phyloP scores from a whole-genome alignment of 345 rosid genomes.

The Mallotus nudiflorus region DNA sequence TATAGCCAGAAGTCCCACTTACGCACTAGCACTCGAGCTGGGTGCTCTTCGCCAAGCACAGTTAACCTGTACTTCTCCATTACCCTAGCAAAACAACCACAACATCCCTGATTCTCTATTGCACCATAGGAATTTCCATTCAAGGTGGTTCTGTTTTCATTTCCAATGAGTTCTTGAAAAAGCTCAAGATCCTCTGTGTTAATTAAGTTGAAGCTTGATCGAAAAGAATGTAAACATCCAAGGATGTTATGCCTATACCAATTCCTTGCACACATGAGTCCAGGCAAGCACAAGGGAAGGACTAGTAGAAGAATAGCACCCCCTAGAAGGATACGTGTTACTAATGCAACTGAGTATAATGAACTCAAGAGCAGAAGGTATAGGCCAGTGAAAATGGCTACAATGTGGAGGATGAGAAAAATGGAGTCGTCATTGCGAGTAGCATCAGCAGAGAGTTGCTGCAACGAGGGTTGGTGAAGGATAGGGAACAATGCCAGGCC shows the following conservation, averaged over 20 bases:
- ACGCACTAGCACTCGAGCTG: slow-evolving; percentile 45
- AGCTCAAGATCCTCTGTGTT: slow-evolving; percentile 51
- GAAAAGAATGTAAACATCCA: slow-evolving; percentile 20
- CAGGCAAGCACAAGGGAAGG: slow-evolving; percentile 65
- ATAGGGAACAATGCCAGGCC: slow-evolving; percentile 51
- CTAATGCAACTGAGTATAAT: slow-evolving; percentile 30
- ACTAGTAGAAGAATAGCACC: slow-evolving; percentile 55
- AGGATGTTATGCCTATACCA: slow-evolving; percentile 38
- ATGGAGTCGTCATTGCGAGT: slow-evolving; percentile 41
- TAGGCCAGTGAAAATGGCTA: slow-evolving; percentile 66
- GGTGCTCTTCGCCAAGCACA: slow-evolving; percentile 74
- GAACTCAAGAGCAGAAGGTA: slow-evolving; percentile 64
- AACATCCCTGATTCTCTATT: background rate
- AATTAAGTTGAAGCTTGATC: slow-evolving; percentile 44
- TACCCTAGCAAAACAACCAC: slow-evolving; percentile 22
- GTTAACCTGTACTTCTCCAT: slow-evolving; percentile 49
- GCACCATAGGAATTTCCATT: background rate
- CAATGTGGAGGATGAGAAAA: slow-evolving; percentile 49
- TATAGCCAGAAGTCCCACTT: slow-evolving; percentile 85
- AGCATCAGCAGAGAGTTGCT: slow-evolving; percentile 31
- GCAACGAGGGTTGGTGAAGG: slow-evolving; percentile 47
- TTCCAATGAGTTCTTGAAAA: slow-evolving; percentile 43
- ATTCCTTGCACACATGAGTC: slow-evolving; percentile 49
- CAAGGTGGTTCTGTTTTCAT: background rate
- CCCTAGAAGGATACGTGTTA: slow-evolving; percentile 46